These are phyloP conservation scores for Yamadazyma sp. DNA, from an alignment of 805 yeast species.

Conservation along the genomic window DNA sequence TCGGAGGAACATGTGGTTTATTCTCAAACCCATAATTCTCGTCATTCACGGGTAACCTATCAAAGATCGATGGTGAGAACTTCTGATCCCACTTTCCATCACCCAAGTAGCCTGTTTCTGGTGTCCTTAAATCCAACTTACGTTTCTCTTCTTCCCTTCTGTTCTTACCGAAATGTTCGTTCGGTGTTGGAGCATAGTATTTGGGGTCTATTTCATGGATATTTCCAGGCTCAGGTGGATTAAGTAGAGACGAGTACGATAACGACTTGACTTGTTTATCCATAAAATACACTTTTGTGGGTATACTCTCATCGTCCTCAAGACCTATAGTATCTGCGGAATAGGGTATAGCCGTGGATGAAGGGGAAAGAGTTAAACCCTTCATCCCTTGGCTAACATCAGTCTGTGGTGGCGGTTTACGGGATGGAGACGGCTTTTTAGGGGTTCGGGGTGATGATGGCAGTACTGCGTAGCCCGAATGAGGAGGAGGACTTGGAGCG, in stretches of 20 bases:
- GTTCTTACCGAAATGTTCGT: constrained; percentile 34
- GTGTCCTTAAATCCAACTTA: constrained; percentile 28
- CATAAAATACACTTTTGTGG: constrained; percentile 37
- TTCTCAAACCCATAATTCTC: constrained; percentile 24
- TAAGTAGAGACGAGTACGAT: constrained; percentile 19
- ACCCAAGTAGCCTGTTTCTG: constrained; percentile 42
- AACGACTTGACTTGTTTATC: constrained; percentile 35
- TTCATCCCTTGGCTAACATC: neutral
- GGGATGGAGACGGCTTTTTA: constrained; percentile 13
- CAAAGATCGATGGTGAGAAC: constrained; percentile 38
- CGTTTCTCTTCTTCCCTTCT: constrained; percentile 20
- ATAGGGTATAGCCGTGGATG: constrained; percentile 32
- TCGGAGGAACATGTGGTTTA: constrained; percentile 46
- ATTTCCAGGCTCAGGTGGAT: constrained; percentile 21
- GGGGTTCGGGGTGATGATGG: constrained; percentile 11
- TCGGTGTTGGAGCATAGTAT: constrained; percentile 50
- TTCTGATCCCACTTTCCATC: constrained; percentile 30
- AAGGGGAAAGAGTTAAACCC: constrained; percentile 5
- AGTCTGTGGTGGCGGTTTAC: constrained; percentile 20
- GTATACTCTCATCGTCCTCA: constrained; percentile 28
- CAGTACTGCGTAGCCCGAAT: neutral
- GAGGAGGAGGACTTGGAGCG: constrained; percentile 17
- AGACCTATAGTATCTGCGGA: constrained; percentile 44
- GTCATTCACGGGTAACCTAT: constrained; percentile 23
- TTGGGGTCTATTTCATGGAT: constrained; percentile 35